A percentile compares a stretch with the other conserved stretches of the same genome.
phyloP scores from a whole-genome alignment of 495 filamentous ascomycete genomes.

The Amorphotheca resinae region DNA sequence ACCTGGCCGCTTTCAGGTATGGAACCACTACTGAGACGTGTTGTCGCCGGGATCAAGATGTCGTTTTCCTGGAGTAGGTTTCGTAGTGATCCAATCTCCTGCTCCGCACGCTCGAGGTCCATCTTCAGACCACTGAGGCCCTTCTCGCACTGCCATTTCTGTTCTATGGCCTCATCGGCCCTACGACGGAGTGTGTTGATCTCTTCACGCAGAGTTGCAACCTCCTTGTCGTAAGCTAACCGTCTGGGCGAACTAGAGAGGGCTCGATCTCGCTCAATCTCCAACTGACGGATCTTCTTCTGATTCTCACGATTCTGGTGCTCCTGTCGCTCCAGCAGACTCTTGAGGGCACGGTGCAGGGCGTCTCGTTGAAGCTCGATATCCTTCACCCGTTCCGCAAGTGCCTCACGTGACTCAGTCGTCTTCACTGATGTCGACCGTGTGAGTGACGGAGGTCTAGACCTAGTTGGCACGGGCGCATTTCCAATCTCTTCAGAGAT shows the following conservation, averaged over 20 bases:
- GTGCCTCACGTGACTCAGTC: conserved; percentile 51
- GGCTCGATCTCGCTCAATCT: conserved; percentile 66
- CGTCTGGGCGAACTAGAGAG: conserved; percentile 56
- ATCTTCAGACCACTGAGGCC: conserved; percentile 86
- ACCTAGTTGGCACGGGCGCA: conserved; percentile 17
- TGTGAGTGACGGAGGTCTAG: conserved; percentile 16
- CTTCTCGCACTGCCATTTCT: conserved; percentile 94
- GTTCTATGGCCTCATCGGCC: conserved; percentile 90
- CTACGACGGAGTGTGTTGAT: conserved; percentile 73
- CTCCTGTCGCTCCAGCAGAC: conserved; percentile 76
- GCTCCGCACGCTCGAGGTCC: conserved; percentile 90
- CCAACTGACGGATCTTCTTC: conserved; percentile 61
- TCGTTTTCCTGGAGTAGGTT: conserved; percentile 77
- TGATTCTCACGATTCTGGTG: conserved; percentile 67
- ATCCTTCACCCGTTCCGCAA: conserved; percentile 78
- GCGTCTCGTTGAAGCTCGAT: conserved; percentile 90
- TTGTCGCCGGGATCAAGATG: conserved; percentile 42
- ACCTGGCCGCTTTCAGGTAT: conserved; percentile 23
- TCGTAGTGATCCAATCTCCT: conserved; percentile 75
- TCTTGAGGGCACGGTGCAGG: conserved; percentile 72
- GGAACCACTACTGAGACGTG: conserved; percentile 30
- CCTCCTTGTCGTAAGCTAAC: conserved; percentile 71
- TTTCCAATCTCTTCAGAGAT: conserved; percentile 52
- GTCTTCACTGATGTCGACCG: conserved; percentile 21
- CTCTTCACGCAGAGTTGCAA: conserved; percentile 65